Conservation (phyloP, 176 grass and related monocot species). For the Typha latifolia region DNA sequence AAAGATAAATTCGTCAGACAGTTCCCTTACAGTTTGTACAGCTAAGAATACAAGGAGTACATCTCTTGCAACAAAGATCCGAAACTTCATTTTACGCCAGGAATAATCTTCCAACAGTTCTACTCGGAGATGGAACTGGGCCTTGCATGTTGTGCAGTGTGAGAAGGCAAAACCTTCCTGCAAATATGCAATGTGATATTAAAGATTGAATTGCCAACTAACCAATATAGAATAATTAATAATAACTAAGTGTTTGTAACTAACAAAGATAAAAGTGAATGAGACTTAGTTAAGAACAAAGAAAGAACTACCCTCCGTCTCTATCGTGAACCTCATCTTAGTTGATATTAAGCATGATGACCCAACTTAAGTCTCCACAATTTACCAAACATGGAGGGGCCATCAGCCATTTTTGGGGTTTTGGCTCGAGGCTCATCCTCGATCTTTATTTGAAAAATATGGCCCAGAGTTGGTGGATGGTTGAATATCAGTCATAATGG, state of each 20-base stretch:
- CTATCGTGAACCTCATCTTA: too few species aligned
- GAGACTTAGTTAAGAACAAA: neutral
- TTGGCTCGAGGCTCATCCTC: too few species aligned
- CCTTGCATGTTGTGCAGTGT: slow-evolving; percentile 97
- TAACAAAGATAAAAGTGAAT: neutral
- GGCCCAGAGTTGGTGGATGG: too few species aligned
- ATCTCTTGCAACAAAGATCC: slow-evolving; percentile 86
- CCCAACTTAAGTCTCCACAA: too few species aligned
- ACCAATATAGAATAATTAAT: neutral
- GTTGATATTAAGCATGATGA: too few species aligned
- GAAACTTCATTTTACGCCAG: slow-evolving; percentile 98
- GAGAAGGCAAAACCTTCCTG: slow-evolving; percentile 97
- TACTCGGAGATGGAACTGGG: slow-evolving; percentile 83
- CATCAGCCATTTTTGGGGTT: too few species aligned
- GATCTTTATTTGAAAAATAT: too few species aligned
- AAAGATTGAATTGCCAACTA: slow-evolving; percentile 3
- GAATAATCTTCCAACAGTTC: slow-evolving; percentile 85
- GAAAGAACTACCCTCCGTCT: neutral
- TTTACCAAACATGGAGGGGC: too few species aligned
- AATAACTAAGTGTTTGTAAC: neutral
- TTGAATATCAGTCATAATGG: too few species aligned
- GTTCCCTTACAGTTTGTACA: slow-evolving; percentile 71
- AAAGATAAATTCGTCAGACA: neutral
- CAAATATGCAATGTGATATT: slow-evolving; percentile 13
- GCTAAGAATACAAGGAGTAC: slow-evolving; percentile 85